Evolutionary conservation across 176 grass and related monocot genomes (phyloP).

Genomic region (Bothriochloa decipiens): DNA sequence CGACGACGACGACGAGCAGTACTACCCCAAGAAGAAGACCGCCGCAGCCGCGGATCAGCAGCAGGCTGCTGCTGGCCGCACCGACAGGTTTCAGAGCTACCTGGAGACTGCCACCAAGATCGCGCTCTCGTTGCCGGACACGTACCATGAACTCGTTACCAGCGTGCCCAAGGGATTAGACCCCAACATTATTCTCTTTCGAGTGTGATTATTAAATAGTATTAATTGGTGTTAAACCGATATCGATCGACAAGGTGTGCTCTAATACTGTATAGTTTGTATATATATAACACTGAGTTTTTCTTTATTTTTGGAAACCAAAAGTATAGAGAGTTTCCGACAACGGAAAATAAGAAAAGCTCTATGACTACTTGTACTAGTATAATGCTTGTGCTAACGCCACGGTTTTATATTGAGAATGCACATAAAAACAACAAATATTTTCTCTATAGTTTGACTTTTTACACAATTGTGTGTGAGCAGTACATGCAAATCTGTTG

Average conservation of each 20-base stretch:
- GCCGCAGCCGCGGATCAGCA: background rate
- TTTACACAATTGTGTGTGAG: no score
- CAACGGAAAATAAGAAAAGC: no score
- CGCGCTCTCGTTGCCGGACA: slow-evolving; percentile 49
- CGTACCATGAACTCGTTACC: background rate
- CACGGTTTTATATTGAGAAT: no score
- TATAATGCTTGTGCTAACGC: no score
- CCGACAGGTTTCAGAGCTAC: slow-evolving; percentile 32
- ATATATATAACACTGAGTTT: background rate
- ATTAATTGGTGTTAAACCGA: background rate
- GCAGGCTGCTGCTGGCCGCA: background rate
- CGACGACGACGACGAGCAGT: background rate
- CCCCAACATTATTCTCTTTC: slow-evolving; percentile 44
- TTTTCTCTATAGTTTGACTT: no score
- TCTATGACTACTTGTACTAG: no score
- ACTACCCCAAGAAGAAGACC: background rate
- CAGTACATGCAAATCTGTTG: no score
- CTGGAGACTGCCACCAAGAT: slow-evolving; percentile 40
- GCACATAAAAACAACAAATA: no score
- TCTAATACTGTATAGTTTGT: background rate
- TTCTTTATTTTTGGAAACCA: background rate
- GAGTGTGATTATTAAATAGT: background rate
- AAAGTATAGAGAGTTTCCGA: no score
- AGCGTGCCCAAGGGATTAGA: slow-evolving; percentile 44
- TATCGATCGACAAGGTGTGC: slow-evolving; percentile 5